Base-by-base conservation (phyloP, 805 yeast species). In the Wickerhamiella vanderwaltii region DNA sequence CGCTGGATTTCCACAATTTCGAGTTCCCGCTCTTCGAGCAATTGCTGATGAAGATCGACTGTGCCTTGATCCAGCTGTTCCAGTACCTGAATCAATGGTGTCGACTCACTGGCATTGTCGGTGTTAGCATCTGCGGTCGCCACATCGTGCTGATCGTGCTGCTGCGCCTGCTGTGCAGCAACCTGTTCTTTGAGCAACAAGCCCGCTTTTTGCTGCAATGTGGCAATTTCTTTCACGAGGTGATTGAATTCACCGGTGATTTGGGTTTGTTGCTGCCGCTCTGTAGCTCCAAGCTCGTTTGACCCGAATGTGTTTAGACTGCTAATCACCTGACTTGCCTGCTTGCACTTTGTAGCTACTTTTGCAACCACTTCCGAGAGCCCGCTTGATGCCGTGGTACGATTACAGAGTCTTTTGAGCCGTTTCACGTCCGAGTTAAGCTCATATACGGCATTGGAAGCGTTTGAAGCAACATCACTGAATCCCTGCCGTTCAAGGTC, bases 1-100 rank as follows among this genome's bases (percentile, higher is more conserved):
- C 74, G 73, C 32, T 79, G 77, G 6, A 86, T 78, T 46, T 73
- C 76, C 23, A 68, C 65, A 24, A 87, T 80, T 47, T 84, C 91
- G 18, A 72, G 63, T 41, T 80, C 77, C 43, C 95, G 64, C 53
- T 84, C 88, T 43, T 76, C 73, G 2, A 86, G 75, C 4, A 52
- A 42, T 7, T 50, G 49, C 9, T 45, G 41, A 35, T 59, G 59
- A 35, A 57, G 47, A 29, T 54, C 58, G 3, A 58, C 48, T 13
- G 47, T 55, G 12, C 49, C 50, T 28, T 56, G 59, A 24, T 53
- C 47, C 2, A 54, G 52, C 11, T 64, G 54, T 28, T 71, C 58
- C 5, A 75, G 71, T 0, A 73, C 64, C 41, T 65, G 69, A 16
- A 37, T 34, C 2, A 44, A 35, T 13, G 46, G 39, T 19, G 45